Conservation (phyloP, 140 eudicot genomes). For the Oenanthe javanica region DNA sequence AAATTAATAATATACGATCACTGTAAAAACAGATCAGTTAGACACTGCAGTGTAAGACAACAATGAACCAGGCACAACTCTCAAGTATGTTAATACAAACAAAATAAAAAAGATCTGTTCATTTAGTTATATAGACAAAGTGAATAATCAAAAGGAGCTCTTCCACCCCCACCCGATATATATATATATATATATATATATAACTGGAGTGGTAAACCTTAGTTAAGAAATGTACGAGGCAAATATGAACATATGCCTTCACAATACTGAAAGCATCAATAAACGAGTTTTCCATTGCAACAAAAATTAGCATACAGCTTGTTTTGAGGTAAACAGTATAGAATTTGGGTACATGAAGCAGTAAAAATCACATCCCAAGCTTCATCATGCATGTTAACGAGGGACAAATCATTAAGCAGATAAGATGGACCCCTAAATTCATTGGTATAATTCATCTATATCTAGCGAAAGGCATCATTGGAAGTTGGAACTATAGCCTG, state of each 20-base stretch:
- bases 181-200: no score
- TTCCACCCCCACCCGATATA: no score
- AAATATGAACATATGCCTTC: background rate
- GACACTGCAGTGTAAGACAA: background rate
- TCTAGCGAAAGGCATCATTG: background rate
- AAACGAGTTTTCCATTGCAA: background rate
- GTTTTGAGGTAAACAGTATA: background rate
- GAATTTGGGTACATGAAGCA: background rate
- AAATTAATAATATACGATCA: background rate
- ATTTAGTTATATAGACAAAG: background rate
- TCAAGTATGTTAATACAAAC: background rate
- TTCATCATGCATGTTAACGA: background rate
- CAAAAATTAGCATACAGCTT: background rate
- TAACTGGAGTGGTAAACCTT: background rate
- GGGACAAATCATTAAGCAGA: background rate
- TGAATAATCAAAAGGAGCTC: no score
- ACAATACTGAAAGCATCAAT: background rate
- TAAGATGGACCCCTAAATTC: background rate
- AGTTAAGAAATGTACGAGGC: background rate
- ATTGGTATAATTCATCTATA: background rate
- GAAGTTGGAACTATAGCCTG: background rate
- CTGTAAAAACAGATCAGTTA: background rate
- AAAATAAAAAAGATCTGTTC: background rate
- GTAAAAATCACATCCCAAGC: background rate
- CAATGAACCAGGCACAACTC: background rate